Base-by-base conservation (phyloP, 148 eudicot species). In the Tetragonia tetragonoides region DNA sequence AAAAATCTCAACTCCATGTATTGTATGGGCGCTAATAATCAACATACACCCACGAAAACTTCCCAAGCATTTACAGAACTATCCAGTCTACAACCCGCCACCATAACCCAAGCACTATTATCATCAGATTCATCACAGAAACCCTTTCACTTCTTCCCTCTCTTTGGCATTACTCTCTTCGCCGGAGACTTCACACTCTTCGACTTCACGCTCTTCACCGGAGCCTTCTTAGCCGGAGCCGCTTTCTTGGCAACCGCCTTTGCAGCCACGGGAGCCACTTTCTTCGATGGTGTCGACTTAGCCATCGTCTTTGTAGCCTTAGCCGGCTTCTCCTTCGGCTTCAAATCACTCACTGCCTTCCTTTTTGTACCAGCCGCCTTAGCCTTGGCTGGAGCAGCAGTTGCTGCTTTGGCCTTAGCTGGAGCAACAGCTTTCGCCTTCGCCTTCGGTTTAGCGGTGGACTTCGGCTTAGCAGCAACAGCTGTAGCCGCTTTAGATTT, bases 281-380 rank as follows among this genome's bases (percentile, higher is more conserved):
- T 89, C 90, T 82, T 90, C 4, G 90, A 80, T 0, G 93, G 90
- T 34, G 88, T 78, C 0, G 88, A 65, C 63, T 84, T 86, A 0
- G 87, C 69, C 14, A 88, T 46, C 0, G 93, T 89, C 77, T 84
- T 88, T 0, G 93, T 86, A 2, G 77, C 94, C 88, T 90, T 92
- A 2, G 87, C 88, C 1, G 90, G 79, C 73, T 70, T 81, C 76
- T 78, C 84, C 79, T 68, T 75, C 0, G 86, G 72, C 78, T 85
- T 83, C 70, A 78, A 74, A 24, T 84, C 80, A 73, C 68, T 66
- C 68, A 68, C 60, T 10, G 75, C 82, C 87, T 84, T 84, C 0
- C 78, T 34, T 70, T 81, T 83, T 3, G 81, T 85, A 3, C 84
- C 72, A 10, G 88, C 84, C 0, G 94, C 85, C 69, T 76, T 83